Evolutionary conservation across 257 asterid species (phyloP).

Genomic region (Verbena officinalis): DNA sequence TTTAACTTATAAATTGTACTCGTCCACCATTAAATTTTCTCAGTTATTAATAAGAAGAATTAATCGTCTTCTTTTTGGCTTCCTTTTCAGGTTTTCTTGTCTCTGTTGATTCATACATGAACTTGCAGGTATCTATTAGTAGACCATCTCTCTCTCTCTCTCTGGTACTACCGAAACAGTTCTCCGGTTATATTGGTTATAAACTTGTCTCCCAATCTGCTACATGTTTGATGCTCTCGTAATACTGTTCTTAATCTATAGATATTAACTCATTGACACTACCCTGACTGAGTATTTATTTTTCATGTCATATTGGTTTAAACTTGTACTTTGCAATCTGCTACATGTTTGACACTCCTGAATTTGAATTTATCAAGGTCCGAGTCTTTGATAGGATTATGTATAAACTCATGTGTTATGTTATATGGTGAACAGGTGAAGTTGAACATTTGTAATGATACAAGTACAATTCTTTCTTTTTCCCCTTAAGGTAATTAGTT

Average conservation of each 20-base stretch:
- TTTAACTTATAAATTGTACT: not conserved
- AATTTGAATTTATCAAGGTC: not conserved
- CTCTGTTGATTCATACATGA: conserved; percentile 97
- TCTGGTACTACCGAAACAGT: not conserved
- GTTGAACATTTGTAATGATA: not conserved
- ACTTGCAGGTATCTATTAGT: conserved; percentile 75
- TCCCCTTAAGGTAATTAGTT: no score
- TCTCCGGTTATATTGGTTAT: not conserved
- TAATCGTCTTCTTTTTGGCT: not conserved
- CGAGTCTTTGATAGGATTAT: not conserved
- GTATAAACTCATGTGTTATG: not conserved
- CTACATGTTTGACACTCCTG: not conserved
- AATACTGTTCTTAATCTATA: not conserved
- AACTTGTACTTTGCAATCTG: not conserved
- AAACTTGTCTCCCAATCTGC: not conserved
- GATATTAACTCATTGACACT: not conserved
- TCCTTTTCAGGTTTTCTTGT: conserved; percentile 75
- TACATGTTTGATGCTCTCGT: not conserved
- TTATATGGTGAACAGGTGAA: not conserved
- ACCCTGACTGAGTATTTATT: no score
- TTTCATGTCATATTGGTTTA: not conserved
- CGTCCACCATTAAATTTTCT: not conserved
- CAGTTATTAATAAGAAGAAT: not conserved
- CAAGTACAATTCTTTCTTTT: not conserved
- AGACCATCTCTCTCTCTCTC: not conserved